phyloP scores from a whole-genome alignment of 2,329 filamentous ascomycete genomes.

The Pleoardoris graminearum region DNA sequence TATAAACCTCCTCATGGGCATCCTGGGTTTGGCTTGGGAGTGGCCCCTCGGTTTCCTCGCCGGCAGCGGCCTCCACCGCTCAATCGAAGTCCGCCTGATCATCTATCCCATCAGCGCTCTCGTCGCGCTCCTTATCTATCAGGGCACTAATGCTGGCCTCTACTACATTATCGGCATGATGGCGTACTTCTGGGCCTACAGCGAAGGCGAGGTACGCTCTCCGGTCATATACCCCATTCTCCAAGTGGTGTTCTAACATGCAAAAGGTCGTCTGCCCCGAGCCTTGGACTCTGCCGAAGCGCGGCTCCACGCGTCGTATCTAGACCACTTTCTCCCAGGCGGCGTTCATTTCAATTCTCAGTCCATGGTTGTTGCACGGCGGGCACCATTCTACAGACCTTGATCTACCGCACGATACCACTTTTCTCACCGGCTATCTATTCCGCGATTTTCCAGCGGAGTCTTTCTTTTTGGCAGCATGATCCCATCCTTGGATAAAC shows the following conservation, averaged over 20 bases:
- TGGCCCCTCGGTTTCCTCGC: slow-evolving; percentile 81
- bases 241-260: slow-evolving; percentile 21
- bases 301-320: slow-evolving; percentile 33
- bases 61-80: slow-evolving; percentile 77
- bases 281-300: slow-evolving; percentile 56
- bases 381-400: slow-evolving; percentile 1
- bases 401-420: background rate
- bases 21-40: slow-evolving; percentile 82
- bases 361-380: slow-evolving; percentile 3
- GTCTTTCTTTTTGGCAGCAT: background rate
- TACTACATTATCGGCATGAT: slow-evolving; percentile 87
- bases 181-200: slow-evolving; percentile 96
- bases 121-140: slow-evolving; percentile 78
- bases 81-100: slow-evolving; percentile 82
- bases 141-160: slow-evolving; percentile 86
- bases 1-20: slow-evolving; percentile 81
- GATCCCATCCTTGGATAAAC: background rate
- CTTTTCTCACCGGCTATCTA: background rate
- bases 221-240: background rate
- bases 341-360: slow-evolving; percentile 7
- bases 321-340: slow-evolving; percentile 13
- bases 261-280: slow-evolving; percentile 52
- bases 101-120: slow-evolving; percentile 79
- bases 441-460: background rate
- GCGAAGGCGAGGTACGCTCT: slow-evolving; percentile 84